A percentile compares a stretch with the other conserved stretches of the same genome.
Conservation (phyloP, 169 alveolate genomes). For the Eimeria tenella region DNA sequence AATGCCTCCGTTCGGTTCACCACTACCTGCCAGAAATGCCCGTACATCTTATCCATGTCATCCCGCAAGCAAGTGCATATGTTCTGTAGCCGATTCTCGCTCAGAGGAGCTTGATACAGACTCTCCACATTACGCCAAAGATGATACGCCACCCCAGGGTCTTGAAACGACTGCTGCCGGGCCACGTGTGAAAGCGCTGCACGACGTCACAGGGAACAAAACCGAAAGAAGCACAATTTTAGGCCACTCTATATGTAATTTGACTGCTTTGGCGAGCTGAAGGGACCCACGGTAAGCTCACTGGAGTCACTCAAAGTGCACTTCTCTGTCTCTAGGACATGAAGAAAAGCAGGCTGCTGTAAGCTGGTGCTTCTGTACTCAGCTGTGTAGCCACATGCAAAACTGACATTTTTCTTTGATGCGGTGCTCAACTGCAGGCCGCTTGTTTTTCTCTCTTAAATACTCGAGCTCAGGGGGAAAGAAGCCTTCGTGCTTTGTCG, state of each 20-base stretch:
- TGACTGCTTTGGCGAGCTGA: too few relatives aligned
- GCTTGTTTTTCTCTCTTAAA: neutral
- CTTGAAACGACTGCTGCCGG: conserved; percentile 11
- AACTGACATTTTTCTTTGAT: neutral
- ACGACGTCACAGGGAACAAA: neutral
- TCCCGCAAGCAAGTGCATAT: conserved; percentile 60
- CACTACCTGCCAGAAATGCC: conserved; percentile 67
- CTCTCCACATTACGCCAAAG: conserved; percentile 34
- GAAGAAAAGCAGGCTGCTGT: neutral
- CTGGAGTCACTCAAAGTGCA: too few relatives aligned
- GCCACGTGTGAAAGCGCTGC: conserved; percentile 15
- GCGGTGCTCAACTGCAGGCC: neutral
- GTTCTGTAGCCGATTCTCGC: conserved; percentile 22
- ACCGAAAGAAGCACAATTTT: neutral
- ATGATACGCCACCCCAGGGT: conserved; percentile 28
- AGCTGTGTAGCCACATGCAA: neutral
- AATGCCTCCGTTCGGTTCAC: conserved; percentile 44
- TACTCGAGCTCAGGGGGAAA: neutral
- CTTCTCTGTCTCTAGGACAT: too few relatives aligned
- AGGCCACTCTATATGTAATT: neutral
- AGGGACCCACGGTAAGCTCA: too few relatives aligned
- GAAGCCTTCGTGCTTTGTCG: neutral
- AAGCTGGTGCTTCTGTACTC: neutral
- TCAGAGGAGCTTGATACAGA: conserved; percentile 6
- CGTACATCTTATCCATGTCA: conserved; percentile 63